These are phyloP conservation scores for Malus hybrid DNA, from an alignment of 331 rosid species.

Conservation along the genomic window DNA sequence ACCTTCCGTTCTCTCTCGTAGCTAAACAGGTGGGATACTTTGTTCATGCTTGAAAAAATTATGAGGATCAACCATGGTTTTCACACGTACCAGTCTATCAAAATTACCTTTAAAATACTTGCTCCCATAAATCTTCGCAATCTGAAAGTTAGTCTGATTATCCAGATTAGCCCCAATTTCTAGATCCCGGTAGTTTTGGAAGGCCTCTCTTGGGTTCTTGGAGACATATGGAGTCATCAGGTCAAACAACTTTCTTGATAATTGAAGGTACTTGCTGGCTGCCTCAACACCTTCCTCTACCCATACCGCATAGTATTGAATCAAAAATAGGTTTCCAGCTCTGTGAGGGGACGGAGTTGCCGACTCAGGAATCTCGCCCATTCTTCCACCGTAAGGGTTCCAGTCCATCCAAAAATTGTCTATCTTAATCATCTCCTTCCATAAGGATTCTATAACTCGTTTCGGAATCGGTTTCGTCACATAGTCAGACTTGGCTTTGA, in stretches of 20 bases:
- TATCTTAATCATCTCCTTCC: slow-evolving; percentile 19
- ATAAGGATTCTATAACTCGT: slow-evolving; percentile 8
- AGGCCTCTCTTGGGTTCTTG: slow-evolving; percentile 36
- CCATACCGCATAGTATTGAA: slow-evolving; percentile 37
- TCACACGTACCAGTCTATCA: neutral
- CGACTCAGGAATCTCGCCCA: slow-evolving; percentile 22
- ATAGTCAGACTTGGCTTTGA: slow-evolving; percentile 26
- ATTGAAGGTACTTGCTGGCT: neutral
- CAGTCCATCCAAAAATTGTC: slow-evolving; percentile 22
- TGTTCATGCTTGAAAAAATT: neutral
- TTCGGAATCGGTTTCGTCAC: slow-evolving; percentile 15
- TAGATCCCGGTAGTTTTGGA: slow-evolving; percentile 33
- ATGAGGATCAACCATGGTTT: neutral
- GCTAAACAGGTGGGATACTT: neutral
- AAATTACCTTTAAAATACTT: neutral
- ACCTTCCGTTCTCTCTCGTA: neutral
- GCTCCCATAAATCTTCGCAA: neutral
- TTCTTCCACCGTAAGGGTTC: slow-evolving; percentile 40
- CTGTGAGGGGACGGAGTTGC: slow-evolving; percentile 46
- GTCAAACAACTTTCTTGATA: neutral
- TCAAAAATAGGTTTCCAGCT: slow-evolving; percentile 29
- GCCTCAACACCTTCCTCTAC: slow-evolving; percentile 7
- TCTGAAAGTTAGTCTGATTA: slow-evolving; percentile 2
- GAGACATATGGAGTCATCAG: slow-evolving; percentile 44
- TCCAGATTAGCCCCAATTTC: slow-evolving; percentile 23